A percentile compares a stretch with the other conserved stretches of the same genome.
Conservation (phyloP, 768 basidiomycete species). For the Rhodotorula paludigena region DNA sequence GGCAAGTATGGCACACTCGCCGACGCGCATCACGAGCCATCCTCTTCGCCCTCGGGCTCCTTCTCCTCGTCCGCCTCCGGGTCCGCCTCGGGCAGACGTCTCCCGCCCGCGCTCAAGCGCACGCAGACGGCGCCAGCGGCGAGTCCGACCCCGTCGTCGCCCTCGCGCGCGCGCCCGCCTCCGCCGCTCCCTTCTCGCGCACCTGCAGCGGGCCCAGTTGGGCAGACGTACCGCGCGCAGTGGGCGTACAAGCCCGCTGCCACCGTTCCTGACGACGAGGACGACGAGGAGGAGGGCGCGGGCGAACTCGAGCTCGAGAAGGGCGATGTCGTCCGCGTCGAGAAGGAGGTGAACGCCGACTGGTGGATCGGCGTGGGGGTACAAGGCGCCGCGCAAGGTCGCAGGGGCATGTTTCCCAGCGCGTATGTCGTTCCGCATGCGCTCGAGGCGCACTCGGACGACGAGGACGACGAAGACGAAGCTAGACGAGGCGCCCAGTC, state of each 20-base stretch:
- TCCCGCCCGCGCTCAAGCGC: constrained; percentile 13
- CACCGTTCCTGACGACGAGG: not conserved
- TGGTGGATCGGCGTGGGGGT: constrained; percentile 19
- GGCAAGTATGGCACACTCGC: constrained; percentile 7
- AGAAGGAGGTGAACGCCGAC: constrained; percentile 10
- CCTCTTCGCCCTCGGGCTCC: not conserved
- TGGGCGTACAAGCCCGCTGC: constrained; percentile 11
- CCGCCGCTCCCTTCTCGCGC: not conserved
- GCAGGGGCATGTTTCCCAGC: constrained; percentile 21
- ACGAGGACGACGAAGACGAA: not conserved
- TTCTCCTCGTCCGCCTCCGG: not conserved
- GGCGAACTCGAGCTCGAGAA: constrained; percentile 6
- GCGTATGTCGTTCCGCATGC: constrained; percentile 15
- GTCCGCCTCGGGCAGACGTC: too few relatives aligned
- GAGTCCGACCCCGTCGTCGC: not conserved
- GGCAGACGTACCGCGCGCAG: constrained; percentile 5
- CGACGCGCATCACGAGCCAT: not conserved
- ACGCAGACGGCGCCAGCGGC: constrained; percentile 11
- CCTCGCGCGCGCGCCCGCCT: not conserved
- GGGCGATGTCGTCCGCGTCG: constrained; percentile 12
- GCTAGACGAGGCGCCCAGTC: not conserved
- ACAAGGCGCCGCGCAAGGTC: not conserved
- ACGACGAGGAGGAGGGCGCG: not conserved
- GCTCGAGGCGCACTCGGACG: not conserved
- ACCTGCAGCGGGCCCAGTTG: not conserved